phyloP scores from a whole-genome alignment of 805 yeast genomes.

The Barnettozyma siamensis region DNA sequence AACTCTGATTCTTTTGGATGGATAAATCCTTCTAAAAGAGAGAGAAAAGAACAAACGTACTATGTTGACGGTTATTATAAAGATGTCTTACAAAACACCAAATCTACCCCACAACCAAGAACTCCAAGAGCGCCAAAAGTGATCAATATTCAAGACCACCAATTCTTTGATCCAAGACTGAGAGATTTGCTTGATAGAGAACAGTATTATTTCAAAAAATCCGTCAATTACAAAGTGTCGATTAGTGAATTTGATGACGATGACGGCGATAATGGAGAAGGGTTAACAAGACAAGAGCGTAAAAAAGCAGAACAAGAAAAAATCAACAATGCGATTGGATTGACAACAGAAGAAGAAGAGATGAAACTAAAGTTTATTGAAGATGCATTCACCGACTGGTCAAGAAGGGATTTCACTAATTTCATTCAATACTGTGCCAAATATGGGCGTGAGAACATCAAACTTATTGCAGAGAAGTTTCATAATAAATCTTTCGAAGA shows the following conservation, averaged over 20 bases:
- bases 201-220: conserved; percentile 56
- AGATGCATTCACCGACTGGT: conserved; percentile 62
- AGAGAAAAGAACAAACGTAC: conserved; percentile 72
- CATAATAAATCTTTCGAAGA: conserved; percentile 55
- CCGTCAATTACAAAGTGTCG: conserved; percentile 52
- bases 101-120: conserved; percentile 36
- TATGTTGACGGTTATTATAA: conserved; percentile 72
- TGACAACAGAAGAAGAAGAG: conserved; percentile 56
- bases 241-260: conserved; percentile 55
- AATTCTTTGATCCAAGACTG: conserved; percentile 57
- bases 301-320: conserved; percentile 41
- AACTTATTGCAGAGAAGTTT: conserved; percentile 46
- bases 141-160: conserved; percentile 64
- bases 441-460: conserved; percentile 50
- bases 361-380: conserved; percentile 47
- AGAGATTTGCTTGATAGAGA: conserved; percentile 54
- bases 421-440: conserved; percentile 66
- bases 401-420: conserved; percentile 67
- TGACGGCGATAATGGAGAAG: conserved; percentile 27
- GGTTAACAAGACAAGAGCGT: conserved; percentile 12
- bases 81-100: conserved; percentile 48
- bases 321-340: conserved; percentile 50
- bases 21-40: conserved; percentile 73
- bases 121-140: conserved; percentile 57
- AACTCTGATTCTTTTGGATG: conserved; percentile 44